Evolutionary conservation across 192 early-diverging fungal genomes (phyloP), one percentile per base, ranked within the genome.

Genomic region (Lunasporangiospora selenospora): DNA sequence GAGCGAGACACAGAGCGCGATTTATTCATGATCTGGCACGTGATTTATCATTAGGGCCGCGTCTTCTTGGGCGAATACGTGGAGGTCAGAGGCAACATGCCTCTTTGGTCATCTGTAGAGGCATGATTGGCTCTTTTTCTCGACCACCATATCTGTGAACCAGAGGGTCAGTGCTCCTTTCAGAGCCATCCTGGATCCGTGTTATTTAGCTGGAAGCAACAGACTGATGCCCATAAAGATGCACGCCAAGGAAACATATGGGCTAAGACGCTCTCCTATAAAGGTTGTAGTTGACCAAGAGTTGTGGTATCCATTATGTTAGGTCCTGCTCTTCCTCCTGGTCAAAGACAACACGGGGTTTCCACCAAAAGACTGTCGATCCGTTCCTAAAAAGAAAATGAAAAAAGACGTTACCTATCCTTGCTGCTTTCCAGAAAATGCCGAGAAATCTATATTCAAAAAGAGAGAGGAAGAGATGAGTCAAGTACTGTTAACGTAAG

Each of bases 401-500:
- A 46, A 12, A 53, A 2, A 44, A 32, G 30, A 49, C 6, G 61
- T 38, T 85, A 90, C 90, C 92, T 75, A 99, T 93, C 64, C 95
- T 83, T 26, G 95, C 95, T 16, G 87, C 84, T 75, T 99, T 99
- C 95, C 95, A 99, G 62, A 99, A 90, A 44, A 98, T 73, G 16
- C 97, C 95, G 27, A 92, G 66, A 24, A 97, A 56, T 18, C 89
- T 88, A 75, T 27, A 53, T 13, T 29, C 43, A 3, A 24, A 36
- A 16, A 21, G 12, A 32, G 12, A 18, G n/a, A n/a, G n/a, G n/a
- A 53, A 45, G 9, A 19, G n/a, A 7, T 50, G 36, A 31, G 34
- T n/a, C n/a, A n/a, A n/a, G n/a, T n/a, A n/a, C n/a, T n/a, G n/a
- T n/a, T n/a, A n/a, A n/a, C n/a, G n/a, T n/a, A n/a, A n/a, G n/a